Evolutionary conservation across 2,329 filamentous ascomycete species (phyloP).

Genomic region (Cordyceps militaris): DNA sequence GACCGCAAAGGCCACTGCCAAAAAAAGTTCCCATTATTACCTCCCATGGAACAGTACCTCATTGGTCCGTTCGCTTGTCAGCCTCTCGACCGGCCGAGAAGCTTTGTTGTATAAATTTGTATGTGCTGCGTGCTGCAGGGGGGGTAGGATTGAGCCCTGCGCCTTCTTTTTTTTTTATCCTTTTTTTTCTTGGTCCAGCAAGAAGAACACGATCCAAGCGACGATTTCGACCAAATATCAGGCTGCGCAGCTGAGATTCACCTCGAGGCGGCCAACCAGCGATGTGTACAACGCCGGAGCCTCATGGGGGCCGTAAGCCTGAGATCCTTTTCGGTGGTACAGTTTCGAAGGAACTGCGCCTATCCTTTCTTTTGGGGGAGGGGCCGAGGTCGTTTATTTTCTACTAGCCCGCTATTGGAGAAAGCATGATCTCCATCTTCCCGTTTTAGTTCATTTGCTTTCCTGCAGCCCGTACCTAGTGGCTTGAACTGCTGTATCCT

Average conservation of each 20-base stretch:
- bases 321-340: background rate
- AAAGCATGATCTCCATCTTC: background rate
- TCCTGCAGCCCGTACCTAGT: background rate
- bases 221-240: constrained; percentile 2
- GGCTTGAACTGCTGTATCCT: background rate
- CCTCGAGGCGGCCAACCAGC: background rate
- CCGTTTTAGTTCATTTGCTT: background rate
- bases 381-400: too few species aligned
- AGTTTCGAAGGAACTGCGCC: background rate
- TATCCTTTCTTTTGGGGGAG: too few species aligned
- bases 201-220: background rate
- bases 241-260: constrained; percentile 4
- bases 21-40: too few species aligned
- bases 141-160: background rate
- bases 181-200: background rate
- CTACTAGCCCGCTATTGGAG: too few species aligned
- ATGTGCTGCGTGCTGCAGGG: background rate
- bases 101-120: background rate
- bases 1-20: too few species aligned
- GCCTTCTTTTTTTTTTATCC: background rate
- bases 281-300: background rate
- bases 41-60: too few species aligned
- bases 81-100: background rate
- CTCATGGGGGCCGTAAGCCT: background rate
- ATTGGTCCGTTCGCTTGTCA: background rate